phyloP scores from a whole-genome alignment of 148 eudicot species.

The Heliamphora exappendiculata region DNA sequence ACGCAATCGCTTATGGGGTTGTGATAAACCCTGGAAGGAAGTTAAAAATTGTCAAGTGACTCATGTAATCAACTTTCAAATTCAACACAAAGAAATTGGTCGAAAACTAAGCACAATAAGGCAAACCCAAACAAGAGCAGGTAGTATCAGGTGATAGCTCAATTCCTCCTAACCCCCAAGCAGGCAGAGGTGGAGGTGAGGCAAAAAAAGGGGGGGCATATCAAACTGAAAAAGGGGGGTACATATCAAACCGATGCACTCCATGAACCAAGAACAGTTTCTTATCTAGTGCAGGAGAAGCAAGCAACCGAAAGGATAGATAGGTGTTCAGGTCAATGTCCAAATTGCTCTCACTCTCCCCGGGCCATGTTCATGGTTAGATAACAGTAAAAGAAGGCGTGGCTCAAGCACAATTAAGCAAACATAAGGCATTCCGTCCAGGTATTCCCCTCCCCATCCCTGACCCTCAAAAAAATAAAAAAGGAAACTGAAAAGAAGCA shows the following conservation, averaged over 20 bases:
- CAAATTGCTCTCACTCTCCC: neutral
- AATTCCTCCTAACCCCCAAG: neutral
- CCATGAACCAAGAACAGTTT: neutral
- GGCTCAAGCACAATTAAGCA: neutral
- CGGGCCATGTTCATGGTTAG: neutral
- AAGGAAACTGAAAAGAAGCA: neutral
- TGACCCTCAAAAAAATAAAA: neutral
- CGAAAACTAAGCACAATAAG: neutral
- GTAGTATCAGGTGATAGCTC: neutral
- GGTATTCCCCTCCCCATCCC: neutral
- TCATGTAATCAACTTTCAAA: constrained; percentile 6
- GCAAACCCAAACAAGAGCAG: constrained; percentile 1
- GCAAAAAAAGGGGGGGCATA: neutral
- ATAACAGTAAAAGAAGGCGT: neutral
- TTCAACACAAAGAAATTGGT: neutral
- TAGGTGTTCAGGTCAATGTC: neutral
- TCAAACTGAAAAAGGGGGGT: too few relatives aligned
- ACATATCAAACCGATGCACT: neutral
- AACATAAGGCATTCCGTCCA: neutral
- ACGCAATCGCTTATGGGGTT: constrained; percentile 79
- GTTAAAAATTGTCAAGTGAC: constrained; percentile 5
- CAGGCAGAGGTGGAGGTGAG: neutral
- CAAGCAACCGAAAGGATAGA: neutral
- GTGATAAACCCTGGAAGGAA: constrained; percentile 79
- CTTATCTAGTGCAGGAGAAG: neutral